Percentiles rank a stretch among this genome's conserved stretches.
phyloP scores from a whole-genome alignment of 768 basidiomycete species.

The Mycena sanguinolenta region DNA sequence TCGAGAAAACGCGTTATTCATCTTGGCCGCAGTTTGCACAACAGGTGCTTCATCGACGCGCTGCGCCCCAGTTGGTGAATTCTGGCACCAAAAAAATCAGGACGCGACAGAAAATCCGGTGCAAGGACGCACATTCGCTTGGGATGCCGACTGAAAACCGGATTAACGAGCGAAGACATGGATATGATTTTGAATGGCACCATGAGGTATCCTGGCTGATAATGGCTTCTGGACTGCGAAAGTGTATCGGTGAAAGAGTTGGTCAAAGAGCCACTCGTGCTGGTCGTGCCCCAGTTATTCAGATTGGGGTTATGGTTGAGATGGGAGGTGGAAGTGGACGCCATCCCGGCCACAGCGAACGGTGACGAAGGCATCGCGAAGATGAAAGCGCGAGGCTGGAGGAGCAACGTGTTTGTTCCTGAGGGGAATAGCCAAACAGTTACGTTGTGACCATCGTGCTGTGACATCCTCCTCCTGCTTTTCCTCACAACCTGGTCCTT shows the following conservation, averaged over 20 bases:
- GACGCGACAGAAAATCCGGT: not conserved
- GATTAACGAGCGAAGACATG: not conserved
- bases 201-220: conserved; percentile 87
- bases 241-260: conserved; percentile 76
- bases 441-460: not conserved
- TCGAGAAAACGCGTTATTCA: conserved; percentile 77
- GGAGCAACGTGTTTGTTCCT: too few relatives aligned
- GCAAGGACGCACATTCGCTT: conserved; percentile 63
- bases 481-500: too few relatives aligned
- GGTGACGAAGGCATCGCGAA: conserved; percentile 43
- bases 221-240: conserved; percentile 80
- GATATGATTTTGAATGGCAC: conserved; percentile 52
- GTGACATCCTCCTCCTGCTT: not conserved
- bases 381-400: not conserved
- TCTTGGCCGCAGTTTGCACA: conserved; percentile 85
- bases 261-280: conserved; percentile 58
- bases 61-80: conserved; percentile 67
- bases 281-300: conserved; percentile 66
- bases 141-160: conserved; percentile 68
- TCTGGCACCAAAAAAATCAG: conserved; percentile 44
- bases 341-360: conserved; percentile 75
- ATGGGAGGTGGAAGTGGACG: conserved; percentile 61
- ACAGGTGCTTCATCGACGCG: conserved; percentile 81
- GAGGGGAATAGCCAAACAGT: not conserved
- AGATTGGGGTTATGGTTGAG: conserved; percentile 59